Evolutionary conservation across 2,329 filamentous ascomycete species (phyloP).

Genomic region (Neocatenulostroma microsporum): DNA sequence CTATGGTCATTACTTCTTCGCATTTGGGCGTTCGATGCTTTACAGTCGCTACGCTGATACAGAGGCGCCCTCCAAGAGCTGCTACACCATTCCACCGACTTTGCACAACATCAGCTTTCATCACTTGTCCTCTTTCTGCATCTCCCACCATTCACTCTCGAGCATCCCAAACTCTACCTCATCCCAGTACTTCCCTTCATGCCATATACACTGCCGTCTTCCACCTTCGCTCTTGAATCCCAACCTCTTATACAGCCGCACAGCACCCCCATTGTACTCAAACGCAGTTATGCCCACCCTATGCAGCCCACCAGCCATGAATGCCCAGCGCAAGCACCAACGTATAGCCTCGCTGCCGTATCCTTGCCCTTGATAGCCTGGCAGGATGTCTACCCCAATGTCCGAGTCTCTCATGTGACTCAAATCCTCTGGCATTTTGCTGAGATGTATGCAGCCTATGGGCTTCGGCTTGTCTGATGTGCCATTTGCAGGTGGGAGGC

Average conservation of each 20-base stretch:
- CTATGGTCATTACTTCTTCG: too few species aligned
- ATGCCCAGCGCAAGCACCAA: constrained; percentile 44
- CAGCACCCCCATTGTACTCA: constrained; percentile 39
- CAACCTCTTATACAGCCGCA: constrained; percentile 38
- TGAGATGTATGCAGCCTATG: constrained; percentile 30
- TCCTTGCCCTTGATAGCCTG: constrained; percentile 32
- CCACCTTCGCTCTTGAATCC: constrained; percentile 42
- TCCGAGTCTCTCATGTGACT: constrained; percentile 38
- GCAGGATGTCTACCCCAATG: constrained; percentile 34
- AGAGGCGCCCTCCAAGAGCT: too few species aligned
- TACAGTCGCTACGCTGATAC: too few species aligned
- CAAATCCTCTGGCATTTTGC: constrained; percentile 11
- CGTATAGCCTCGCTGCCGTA: constrained; percentile 44
- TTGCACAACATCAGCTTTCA: too few species aligned
- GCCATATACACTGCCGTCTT: constrained; percentile 36
- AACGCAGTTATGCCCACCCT: constrained; percentile 36
- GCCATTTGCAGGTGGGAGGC: constrained; percentile 20
- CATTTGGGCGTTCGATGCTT: too few species aligned
- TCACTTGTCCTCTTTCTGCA: constrained; percentile 5
- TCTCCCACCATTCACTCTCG: constrained; percentile 33
- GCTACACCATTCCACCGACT: too few species aligned
- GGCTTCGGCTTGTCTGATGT: constrained; percentile 16
- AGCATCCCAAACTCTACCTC: constrained; percentile 33
- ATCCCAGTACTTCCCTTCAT: constrained; percentile 34
- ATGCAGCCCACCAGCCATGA: constrained; percentile 39